Evolutionary conservation across 1,284 basidiomycete genomes (phyloP).

Genomic region (Leccinum solheimii): DNA sequence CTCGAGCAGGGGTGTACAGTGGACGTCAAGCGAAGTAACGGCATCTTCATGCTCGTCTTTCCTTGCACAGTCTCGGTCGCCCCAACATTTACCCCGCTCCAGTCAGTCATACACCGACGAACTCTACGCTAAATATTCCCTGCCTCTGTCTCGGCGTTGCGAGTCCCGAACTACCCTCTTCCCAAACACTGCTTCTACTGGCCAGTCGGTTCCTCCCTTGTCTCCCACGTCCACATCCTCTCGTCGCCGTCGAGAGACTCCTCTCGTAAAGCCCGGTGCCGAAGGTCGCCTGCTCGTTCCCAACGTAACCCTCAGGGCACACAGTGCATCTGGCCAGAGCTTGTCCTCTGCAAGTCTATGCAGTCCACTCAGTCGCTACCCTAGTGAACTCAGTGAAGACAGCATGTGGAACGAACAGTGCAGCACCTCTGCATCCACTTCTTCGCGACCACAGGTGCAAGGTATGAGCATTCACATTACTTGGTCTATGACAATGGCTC

Average conservation of each 20-base stretch:
- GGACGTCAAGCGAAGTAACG: slow-evolving; percentile 40
- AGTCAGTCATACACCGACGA: slow-evolving; percentile 44
- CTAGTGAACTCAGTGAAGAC: slow-evolving; percentile 37
- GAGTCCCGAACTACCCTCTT: slow-evolving; percentile 49
- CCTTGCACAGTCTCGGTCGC: slow-evolving; percentile 16
- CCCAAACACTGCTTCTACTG: slow-evolving; percentile 34
- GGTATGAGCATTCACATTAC: slow-evolving; percentile 27
- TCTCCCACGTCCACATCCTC: slow-evolving; percentile 32
- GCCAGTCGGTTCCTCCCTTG: slow-evolving; percentile 33
- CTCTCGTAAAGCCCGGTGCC: slow-evolving; percentile 54
- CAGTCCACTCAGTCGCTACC: slow-evolving; percentile 33
- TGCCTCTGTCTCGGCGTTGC: slow-evolving; percentile 51
- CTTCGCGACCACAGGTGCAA: slow-evolving; percentile 32
- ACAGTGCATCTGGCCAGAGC: slow-evolving; percentile 41
- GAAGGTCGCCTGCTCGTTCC: slow-evolving; percentile 69
- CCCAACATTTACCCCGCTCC: slow-evolving; percentile 21
- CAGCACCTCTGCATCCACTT: slow-evolving; percentile 13
- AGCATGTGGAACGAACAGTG: slow-evolving; percentile 31
- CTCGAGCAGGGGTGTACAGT: slow-evolving; percentile 52
- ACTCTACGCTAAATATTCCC: slow-evolving; percentile 54
- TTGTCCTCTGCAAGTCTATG: slow-evolving; percentile 37
- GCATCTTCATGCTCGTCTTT: slow-evolving; percentile 30
- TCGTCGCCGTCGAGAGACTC: slow-evolving; percentile 47
- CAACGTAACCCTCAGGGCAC: slow-evolving; percentile 56
- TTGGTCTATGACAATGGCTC: neutral